A percentile compares a stretch with the other conserved stretches of the same genome.
Conservation (phyloP, 805 yeast genomes). For the Wickerhamiella slavikovae region DNA sequence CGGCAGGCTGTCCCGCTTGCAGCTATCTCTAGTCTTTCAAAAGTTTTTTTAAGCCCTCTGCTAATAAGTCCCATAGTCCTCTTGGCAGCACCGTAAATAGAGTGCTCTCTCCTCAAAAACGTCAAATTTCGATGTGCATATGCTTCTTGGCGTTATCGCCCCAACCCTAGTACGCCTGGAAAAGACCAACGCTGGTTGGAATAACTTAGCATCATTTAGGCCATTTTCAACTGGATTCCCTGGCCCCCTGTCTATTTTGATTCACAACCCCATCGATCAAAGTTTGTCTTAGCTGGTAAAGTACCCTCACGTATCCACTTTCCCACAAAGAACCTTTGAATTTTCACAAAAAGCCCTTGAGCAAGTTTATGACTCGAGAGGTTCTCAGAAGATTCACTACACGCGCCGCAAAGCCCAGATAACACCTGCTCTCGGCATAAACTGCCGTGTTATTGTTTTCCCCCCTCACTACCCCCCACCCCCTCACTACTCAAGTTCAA, state of each 20-base stretch:
- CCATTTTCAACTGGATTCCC: no score
- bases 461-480: conserved; percentile 1
- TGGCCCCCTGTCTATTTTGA: not conserved
- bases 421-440: conserved; percentile 6
- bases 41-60: no score
- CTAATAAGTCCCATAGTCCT: no score
- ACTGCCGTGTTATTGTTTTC: conserved; percentile 5
- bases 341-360: conserved; percentile 1
- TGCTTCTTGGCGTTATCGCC: no score
- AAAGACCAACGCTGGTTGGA: no score
- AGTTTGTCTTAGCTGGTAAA: not conserved
- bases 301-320: not conserved
- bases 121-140: no score
- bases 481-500: conserved; percentile 1
- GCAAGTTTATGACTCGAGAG: conserved; percentile 8
- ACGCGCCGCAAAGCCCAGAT: conserved; percentile 10
- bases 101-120: no score
- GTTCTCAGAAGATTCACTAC: conserved; percentile 8
- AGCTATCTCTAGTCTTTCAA: no score
- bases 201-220: no score
- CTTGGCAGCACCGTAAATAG: no score
- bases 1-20: no score
- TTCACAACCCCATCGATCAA: not conserved
- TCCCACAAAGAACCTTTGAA: not conserved
- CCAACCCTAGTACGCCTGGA: no score